Evolutionary conservation across 106 monocot genomes (phyloP).

Genomic region (Agapanthus africanus): DNA sequence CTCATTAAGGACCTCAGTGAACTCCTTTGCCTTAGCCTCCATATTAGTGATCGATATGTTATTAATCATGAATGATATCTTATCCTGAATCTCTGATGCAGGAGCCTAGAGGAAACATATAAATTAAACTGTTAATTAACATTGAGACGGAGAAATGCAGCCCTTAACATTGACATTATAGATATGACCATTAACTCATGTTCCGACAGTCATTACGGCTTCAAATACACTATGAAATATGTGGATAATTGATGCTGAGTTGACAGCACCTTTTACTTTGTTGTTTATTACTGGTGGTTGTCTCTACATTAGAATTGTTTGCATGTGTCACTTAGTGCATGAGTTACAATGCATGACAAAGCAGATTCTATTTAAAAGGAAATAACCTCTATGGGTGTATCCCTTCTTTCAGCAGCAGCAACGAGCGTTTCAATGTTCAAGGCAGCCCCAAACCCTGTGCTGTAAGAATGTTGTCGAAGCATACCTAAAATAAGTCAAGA

Average conservation of each 20-base stretch:
- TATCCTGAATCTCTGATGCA: slow-evolving; percentile 80
- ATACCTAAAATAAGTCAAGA: slow-evolving; percentile 33
- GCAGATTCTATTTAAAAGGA: too few species aligned
- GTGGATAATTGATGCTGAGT: not conserved
- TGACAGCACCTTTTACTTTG: not conserved
- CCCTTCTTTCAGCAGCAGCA: slow-evolving; percentile 89
- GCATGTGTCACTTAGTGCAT: not conserved
- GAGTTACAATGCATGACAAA: not conserved
- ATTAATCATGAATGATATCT: slow-evolving; percentile 91
- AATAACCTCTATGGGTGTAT: slow-evolving; percentile 84
- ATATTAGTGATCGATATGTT: slow-evolving; percentile 83
- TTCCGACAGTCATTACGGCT: not conserved
- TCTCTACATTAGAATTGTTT: not conserved
- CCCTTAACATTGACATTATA: not conserved
- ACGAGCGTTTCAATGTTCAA: slow-evolving; percentile 94
- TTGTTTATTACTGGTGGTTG: not conserved
- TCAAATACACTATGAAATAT: not conserved
- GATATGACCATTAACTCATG: not conserved
- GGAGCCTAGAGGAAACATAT: slow-evolving; percentile 47
- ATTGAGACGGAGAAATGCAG: not conserved
- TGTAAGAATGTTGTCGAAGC: slow-evolving; percentile 64
- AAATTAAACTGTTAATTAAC: too few species aligned
- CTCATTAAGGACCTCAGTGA: slow-evolving; percentile 70
- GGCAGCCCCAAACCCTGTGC: slow-evolving; percentile 82
- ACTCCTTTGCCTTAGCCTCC: slow-evolving; percentile 89